Percentiles rank a stretch among this genome's conserved stretches.
These are phyloP conservation scores for Pichia sp. DNA, from an alignment of 1,139 yeast genomes.

Conservation along the genomic window DNA sequence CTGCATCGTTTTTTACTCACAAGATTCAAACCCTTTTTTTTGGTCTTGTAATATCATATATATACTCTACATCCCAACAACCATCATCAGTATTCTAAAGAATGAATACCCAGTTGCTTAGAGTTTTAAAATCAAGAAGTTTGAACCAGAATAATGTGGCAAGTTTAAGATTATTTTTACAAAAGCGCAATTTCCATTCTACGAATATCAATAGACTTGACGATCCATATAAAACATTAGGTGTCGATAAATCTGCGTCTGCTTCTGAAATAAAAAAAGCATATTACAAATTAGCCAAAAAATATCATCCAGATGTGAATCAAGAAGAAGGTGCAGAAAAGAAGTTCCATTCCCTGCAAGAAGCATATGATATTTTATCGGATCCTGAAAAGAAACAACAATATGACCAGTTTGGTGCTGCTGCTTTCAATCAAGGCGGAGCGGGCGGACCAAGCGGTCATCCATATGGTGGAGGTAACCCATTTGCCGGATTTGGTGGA, in stretches of 20 bases:
- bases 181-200: constrained; percentile 21
- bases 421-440: constrained; percentile 56
- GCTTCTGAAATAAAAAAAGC: constrained; percentile 89
- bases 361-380: constrained; percentile 84
- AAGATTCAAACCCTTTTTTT: no score
- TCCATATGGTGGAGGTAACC: constrained; percentile 36
- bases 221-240: constrained; percentile 82
- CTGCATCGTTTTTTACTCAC: no score
- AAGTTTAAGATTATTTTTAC: constrained; percentile 1
- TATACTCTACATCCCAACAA: no score
- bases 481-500: constrained; percentile 31
- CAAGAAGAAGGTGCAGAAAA: constrained; percentile 84
- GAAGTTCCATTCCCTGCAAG: constrained; percentile 86
- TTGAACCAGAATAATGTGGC: neutral
- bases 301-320: constrained; percentile 94
- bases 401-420: constrained; percentile 85
- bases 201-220: constrained; percentile 18
- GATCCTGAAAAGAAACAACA: constrained; percentile 84
- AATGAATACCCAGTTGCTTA: neutral
- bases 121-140: neutral
- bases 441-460: constrained; percentile 36
- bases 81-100: no score
- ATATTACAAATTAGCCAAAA: constrained; percentile 85
- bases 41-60: no score
- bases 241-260: constrained; percentile 65